Evolutionary conservation across 1,139 yeast species (phyloP).

Genomic region (Yamadazyma aaseri): DNA sequence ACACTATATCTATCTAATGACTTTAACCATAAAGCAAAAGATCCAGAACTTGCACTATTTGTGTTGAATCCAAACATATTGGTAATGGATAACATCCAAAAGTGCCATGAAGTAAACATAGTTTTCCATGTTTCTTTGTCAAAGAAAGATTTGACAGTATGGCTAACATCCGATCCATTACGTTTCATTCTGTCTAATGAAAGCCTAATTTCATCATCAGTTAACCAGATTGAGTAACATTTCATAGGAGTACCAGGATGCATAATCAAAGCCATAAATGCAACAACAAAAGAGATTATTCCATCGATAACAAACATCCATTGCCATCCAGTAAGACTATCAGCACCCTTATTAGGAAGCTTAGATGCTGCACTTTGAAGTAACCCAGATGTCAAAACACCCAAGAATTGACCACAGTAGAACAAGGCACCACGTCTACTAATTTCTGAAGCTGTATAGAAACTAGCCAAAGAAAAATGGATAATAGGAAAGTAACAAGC

Average conservation of each 20-base stretch:
- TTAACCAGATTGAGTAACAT: slow-evolving; percentile 27
- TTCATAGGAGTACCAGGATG: slow-evolving; percentile 31
- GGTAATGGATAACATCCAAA: slow-evolving; percentile 22
- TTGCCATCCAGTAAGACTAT: slow-evolving; percentile 27
- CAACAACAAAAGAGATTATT: slow-evolving; percentile 24
- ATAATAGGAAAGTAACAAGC: slow-evolving; percentile 24
- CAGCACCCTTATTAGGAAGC: slow-evolving; percentile 15
- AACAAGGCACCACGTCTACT: slow-evolving; percentile 27
- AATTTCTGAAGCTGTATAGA: slow-evolving; percentile 28
- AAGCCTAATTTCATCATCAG: slow-evolving; percentile 29
- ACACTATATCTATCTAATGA: slow-evolving; percentile 39
- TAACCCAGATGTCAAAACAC: slow-evolving; percentile 29
- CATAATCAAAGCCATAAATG: slow-evolving; percentile 23
- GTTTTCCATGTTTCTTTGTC: slow-evolving; percentile 23
- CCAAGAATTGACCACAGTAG: slow-evolving; percentile 30
- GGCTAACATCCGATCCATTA: slow-evolving; percentile 23
- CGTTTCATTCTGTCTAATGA: slow-evolving; percentile 24
- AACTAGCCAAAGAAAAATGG: slow-evolving; percentile 23
- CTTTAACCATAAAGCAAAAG: slow-evolving; percentile 46
- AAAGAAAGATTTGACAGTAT: slow-evolving; percentile 21
- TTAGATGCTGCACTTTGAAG: slow-evolving; percentile 26
- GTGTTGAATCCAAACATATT: slow-evolving; percentile 28
- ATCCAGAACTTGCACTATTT: slow-evolving; percentile 47
- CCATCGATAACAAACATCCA: slow-evolving; percentile 33
- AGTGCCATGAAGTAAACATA: slow-evolving; percentile 26